These are phyloP conservation scores for Carex littledalei DNA, from an alignment of 176 grass and related monocot genomes.

Conservation along the genomic window DNA sequence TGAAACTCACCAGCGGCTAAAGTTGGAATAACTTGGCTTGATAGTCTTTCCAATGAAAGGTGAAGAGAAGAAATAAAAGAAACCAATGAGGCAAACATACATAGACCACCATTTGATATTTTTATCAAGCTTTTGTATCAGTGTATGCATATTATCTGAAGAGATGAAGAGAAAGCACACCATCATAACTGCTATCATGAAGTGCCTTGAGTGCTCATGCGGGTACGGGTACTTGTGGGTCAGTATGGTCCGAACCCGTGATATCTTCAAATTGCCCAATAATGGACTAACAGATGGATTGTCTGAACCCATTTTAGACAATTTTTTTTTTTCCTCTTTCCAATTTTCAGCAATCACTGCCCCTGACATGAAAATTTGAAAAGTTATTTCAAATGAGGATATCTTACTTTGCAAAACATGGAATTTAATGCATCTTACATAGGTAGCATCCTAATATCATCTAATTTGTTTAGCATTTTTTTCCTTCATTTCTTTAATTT, in stretches of 20 bases:
- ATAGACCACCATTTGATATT: constrained; percentile 99
- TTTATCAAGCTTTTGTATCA: constrained; percentile 80
- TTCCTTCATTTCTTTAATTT: not conserved
- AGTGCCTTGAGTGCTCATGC: constrained; percentile 84
- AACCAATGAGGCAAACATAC: constrained; percentile 93
- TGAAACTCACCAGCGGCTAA: constrained; percentile 73
- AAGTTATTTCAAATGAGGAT: not conserved
- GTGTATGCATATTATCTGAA: constrained; percentile 80
- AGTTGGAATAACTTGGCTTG: constrained; percentile 88
- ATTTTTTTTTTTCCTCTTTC: not conserved
- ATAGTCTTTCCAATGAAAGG: constrained; percentile 91
- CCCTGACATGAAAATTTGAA: not conserved
- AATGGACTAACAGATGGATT: constrained; percentile 56
- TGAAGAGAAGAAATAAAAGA: constrained; percentile 98
- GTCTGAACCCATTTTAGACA: constrained; percentile 45
- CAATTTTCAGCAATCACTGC: not conserved
- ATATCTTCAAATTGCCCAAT: constrained; percentile 71
- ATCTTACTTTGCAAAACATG: not conserved
- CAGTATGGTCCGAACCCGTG: constrained; percentile 74
- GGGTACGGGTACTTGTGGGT: constrained; percentile 78
- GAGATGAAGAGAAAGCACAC: constrained; percentile 81
- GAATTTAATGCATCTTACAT: not conserved
- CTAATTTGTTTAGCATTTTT: not conserved
- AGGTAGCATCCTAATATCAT: not conserved
- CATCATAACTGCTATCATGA: constrained; percentile 80